These are phyloP conservation scores for Diaporthe velutina DNA, from an alignment of 2,329 filamentous ascomycete genomes.

Conservation along the genomic window DNA sequence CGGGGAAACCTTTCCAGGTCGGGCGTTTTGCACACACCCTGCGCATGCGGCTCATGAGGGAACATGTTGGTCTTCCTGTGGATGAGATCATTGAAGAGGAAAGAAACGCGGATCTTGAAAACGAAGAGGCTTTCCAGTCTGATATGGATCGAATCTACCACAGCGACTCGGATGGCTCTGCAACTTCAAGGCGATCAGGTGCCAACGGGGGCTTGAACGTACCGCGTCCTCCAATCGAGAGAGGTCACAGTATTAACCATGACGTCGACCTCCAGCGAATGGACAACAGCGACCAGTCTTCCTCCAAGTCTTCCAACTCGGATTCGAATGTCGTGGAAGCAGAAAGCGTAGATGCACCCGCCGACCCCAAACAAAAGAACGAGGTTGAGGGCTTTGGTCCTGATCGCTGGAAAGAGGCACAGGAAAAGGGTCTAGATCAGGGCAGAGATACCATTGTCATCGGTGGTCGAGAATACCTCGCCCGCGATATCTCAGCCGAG, in stretches of 20 bases:
- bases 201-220: conserved; percentile 20
- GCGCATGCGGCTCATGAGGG: conserved; percentile 93
- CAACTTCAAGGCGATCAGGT: conserved; percentile 31
- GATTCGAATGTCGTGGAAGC: conserved; percentile 44
- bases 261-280: conserved; percentile 70
- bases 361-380: conserved; percentile 73
- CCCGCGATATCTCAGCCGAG: conserved; percentile 73
- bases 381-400: conserved; percentile 84
- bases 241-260: conserved; percentile 79
- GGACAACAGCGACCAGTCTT: conserved; percentile 46
- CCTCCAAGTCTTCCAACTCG: conserved; percentile 51
- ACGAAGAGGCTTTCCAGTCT: conserved; percentile 64
- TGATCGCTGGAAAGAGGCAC: conserved; percentile 80
- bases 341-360: conserved; percentile 69
- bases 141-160: conserved; percentile 75
- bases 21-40: conserved; percentile 94
- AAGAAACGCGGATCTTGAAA: conserved; percentile 74
- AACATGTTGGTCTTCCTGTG: conserved; percentile 95
- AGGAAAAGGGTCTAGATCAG: conserved; percentile 69
- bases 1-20: conserved; percentile 87
- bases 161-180: conserved; percentile 54
- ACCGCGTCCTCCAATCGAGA: conserved; percentile 45
- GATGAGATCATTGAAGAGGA: conserved; percentile 90
- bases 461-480: conserved; percentile 78
- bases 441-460: conserved; percentile 80